A percentile compares a stretch with the other conserved stretches of the same genome.
Evolutionary conservation across 352 stramenopile species (phyloP).

Genomic region (Phytophthora vignae): DNA sequence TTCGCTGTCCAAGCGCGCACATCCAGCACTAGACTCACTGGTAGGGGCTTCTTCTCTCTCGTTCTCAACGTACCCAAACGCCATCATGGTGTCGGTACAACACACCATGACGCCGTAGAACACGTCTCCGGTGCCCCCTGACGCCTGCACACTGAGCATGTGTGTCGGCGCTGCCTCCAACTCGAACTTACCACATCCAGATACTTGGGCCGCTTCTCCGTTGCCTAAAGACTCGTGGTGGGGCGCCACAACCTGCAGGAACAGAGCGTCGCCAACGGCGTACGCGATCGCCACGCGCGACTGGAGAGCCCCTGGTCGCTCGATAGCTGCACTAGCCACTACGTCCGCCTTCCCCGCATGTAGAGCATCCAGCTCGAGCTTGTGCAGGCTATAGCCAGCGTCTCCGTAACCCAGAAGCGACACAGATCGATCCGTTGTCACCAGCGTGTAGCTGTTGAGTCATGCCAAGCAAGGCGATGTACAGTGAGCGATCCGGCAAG

Average conservation of each 20-base stretch:
- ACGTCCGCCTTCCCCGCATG: conserved; percentile 42
- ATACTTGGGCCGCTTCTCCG: conserved; percentile 12
- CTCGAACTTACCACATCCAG: conserved; percentile 55
- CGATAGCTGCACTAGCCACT: conserved; percentile 56
- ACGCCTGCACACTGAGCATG: conserved; percentile 57
- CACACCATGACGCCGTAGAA: conserved; percentile 79
- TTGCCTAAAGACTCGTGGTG: conserved; percentile 15
- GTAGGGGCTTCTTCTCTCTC: conserved; percentile 9
- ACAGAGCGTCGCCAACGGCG: conserved; percentile 44
- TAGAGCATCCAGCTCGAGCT: conserved; percentile 44
- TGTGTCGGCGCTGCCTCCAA: conserved; percentile 58
- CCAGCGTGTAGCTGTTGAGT: conserved; percentile 60
- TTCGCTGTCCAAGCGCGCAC: conserved; percentile 58
- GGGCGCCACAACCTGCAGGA: conserved; percentile 37
- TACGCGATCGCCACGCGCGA: conserved; percentile 64
- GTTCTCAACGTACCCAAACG: conserved; percentile 70
- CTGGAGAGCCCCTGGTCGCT: conserved; percentile 31
- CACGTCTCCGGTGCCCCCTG: conserved; percentile 31
- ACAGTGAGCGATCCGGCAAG: conserved; percentile 1
- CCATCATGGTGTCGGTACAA: conserved; percentile 58
- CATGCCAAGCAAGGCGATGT: not conserved
- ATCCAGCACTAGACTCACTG: conserved; percentile 25
- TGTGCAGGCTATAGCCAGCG: conserved; percentile 46
- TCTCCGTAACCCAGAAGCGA: conserved; percentile 48
- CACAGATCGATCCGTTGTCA: conserved; percentile 73